Conservation (phyloP, 371 early-diverging fungal species). For the Haplosporangium sp. region DNA sequence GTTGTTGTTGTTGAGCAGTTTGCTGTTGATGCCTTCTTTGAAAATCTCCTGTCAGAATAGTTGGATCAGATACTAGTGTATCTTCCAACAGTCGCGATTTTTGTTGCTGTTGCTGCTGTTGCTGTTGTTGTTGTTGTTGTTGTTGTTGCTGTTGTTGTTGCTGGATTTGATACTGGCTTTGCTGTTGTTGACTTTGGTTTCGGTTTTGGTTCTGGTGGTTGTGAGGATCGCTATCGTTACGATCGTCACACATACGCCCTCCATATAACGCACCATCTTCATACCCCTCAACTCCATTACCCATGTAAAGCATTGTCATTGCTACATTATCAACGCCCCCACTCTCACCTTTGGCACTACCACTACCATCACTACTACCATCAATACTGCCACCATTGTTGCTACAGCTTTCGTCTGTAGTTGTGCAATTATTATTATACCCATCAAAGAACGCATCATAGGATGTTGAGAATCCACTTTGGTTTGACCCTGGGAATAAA, state of each 20-base stretch:
- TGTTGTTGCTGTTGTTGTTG: not conserved
- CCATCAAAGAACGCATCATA: constrained; percentile 42
- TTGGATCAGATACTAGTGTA: not conserved
- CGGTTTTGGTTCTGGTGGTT: constrained; percentile 2
- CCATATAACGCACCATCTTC: constrained; percentile 33
- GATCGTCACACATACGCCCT: constrained; percentile 18
- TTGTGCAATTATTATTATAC: not conserved
- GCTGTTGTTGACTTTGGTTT: not conserved
- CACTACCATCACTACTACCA: not conserved
- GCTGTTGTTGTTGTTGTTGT: no score
- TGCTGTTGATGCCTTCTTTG: not conserved
- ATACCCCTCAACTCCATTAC: constrained; percentile 18
- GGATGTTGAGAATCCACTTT: constrained; percentile 23
- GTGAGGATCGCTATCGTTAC: constrained; percentile 10
- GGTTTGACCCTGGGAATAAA: constrained; percentile 10
- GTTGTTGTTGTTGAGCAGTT: not conserved
- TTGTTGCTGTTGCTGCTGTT: not conserved
- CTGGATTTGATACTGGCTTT: not conserved
- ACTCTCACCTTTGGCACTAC: not conserved
- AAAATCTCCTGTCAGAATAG: not conserved
- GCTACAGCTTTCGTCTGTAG: not conserved
- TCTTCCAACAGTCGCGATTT: not conserved
- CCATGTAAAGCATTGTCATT: constrained; percentile 2
- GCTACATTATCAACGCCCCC: not conserved
- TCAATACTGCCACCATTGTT: not conserved